A percentile compares a stretch with the other conserved stretches of the same genome.
Conservation (phyloP, 805 yeast genomes). For the Candida pini region DNA sequence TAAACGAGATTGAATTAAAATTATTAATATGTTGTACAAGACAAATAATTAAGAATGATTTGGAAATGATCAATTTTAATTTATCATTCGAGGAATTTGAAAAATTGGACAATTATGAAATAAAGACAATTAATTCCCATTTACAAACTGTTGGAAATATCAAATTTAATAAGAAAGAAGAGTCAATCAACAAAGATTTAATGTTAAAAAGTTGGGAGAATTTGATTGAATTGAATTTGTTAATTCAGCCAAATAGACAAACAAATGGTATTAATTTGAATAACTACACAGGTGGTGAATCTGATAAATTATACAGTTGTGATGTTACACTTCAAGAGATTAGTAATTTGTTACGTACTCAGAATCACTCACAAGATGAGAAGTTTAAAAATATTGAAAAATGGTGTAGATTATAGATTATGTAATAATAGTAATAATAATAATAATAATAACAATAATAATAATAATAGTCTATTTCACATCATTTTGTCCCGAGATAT, state of each 20-base stretch:
- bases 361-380: not conserved
- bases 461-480: too few relatives aligned
- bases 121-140: conserved; percentile 30
- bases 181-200: conserved; percentile 36
- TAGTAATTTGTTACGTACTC: too few relatives aligned
- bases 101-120: conserved; percentile 21
- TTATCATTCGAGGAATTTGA: conserved; percentile 67
- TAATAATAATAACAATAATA: too few relatives aligned
- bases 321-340: conserved; percentile 50
- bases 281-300: conserved; percentile 27
- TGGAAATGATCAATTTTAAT: conserved; percentile 66
- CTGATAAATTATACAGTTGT: conserved; percentile 44
- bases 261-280: conserved; percentile 17
- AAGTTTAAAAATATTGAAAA: conserved; percentile 13
- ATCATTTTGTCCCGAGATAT: too few relatives aligned
- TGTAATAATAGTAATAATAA: too few relatives aligned
- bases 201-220: conserved; percentile 73
- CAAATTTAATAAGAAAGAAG: conserved; percentile 6
- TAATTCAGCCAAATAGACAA: conserved; percentile 28
- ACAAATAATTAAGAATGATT: conserved; percentile 51
- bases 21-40: conserved; percentile 73
- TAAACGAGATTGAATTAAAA: conserved; percentile 70
- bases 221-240: conserved; percentile 48
- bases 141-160: conserved; percentile 40
- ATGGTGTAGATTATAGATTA: conserved; percentile 19